Evolutionary conservation across 140 eudicot species (phyloP), one percentile per base, ranked within the genome.

Genomic region (Stevia rebaudiana): DNA sequence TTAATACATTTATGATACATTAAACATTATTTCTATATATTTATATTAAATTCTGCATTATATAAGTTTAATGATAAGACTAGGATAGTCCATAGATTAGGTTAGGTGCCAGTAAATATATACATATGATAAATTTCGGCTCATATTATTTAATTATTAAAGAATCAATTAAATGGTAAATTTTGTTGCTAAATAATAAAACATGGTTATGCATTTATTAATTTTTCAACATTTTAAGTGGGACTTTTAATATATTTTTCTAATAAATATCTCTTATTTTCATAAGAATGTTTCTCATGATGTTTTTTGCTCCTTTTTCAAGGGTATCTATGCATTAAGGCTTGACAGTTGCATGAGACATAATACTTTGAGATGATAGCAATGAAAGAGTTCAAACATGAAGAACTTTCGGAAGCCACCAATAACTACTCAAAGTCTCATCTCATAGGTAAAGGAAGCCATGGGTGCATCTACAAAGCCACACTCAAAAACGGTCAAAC

Each of bases 381-480:
- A 47, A 89, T 85, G 91, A 64, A 72, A 28, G 82, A 74, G 30
- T 89, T 69, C 53, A 69, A 49, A 36, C 79, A 77, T 21, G 77
- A 83, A 78, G 82, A 86, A 53, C 81, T 89, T 44, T 76, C 63
- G 52, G 78, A 24, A 79, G 95, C 97, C 11, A 89, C 97, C n/a
- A 36, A 81, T 0, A 72, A 72, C 76, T 89, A 79, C 78, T 85
- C 89, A 39, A 66, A 78, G 11, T 76, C 89, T 5, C 46, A 63
- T 66, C 63, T 89, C 16, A 70, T 86, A 24, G 97, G 89, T 42
- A 83, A 71, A 83, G 97, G 97, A 59, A 89, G 97, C 76, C 97
- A 89, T 77, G 97, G 97, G 25, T 70, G 79, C 61, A 83, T 89
- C 60, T 89, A 89, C 76, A 77, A 75, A 68, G 97, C 83, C 36